Conservation (phyloP, 2,329 filamentous ascomycete genomes). For the Neoscytalidium dimidiatum region DNA sequence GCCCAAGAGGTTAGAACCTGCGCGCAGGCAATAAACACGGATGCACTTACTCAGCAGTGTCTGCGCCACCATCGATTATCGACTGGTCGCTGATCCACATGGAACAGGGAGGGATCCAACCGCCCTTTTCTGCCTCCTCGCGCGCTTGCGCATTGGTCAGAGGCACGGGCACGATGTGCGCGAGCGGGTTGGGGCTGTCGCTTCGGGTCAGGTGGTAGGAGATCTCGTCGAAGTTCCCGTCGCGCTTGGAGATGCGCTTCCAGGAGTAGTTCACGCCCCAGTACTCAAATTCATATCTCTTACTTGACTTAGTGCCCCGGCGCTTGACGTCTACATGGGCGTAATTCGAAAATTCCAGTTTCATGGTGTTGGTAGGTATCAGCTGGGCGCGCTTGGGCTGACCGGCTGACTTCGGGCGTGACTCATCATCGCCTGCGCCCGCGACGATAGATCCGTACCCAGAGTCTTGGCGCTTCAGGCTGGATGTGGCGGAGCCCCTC, state of each 20-base stretch:
- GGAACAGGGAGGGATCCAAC: constrained; percentile 87
- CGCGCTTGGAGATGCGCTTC: constrained; percentile 72
- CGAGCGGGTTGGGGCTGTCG: constrained; percentile 64
- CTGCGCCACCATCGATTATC: constrained; percentile 69
- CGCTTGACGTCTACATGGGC: constrained; percentile 83
- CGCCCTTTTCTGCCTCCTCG: constrained; percentile 75
- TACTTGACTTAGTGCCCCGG: constrained; percentile 64
- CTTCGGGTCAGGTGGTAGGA: constrained; percentile 79
- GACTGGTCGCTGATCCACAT: constrained; percentile 83
- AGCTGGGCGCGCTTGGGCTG: constrained; percentile 38
- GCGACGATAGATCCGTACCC: constrained; percentile 54
- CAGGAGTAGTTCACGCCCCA: constrained; percentile 87
- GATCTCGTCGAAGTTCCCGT: constrained; percentile 63
- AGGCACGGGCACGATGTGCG: constrained; percentile 81
- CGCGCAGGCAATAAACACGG: constrained; percentile 11
- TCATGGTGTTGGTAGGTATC: constrained; percentile 73
- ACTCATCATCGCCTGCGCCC: constrained; percentile 27
- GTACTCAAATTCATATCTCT: constrained; percentile 89
- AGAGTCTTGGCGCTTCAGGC: constrained; percentile 59
- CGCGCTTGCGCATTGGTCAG: constrained; percentile 69
- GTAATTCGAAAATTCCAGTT: constrained; percentile 96
- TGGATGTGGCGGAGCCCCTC: constrained; percentile 42
- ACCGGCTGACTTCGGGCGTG: constrained; percentile 35
- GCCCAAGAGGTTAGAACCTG: constrained; percentile 14
- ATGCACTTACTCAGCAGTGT: constrained; percentile 79